A percentile compares a stretch with the other conserved stretches of the same genome.
phyloP scores from a whole-genome alignment of 192 early-diverging fungal genomes.

The Podila epigama region DNA sequence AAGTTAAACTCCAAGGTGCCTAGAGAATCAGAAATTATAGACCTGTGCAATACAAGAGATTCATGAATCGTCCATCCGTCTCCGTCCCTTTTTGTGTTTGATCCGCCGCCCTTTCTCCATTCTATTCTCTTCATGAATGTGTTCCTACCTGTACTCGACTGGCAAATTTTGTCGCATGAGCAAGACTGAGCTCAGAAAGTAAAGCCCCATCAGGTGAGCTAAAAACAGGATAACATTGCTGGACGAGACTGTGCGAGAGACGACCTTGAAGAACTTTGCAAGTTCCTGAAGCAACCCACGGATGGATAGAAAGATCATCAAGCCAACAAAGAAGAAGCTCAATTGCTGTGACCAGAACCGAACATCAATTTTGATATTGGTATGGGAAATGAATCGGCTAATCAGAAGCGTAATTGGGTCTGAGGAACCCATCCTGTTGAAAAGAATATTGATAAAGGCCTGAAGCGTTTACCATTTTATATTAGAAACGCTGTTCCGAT shows the following conservation, averaged over 20 bases:
- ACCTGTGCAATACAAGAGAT: conserved; percentile 30
- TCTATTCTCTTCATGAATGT: too few relatives aligned
- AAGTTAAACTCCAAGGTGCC: conserved; percentile 88
- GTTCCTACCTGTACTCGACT: conserved; percentile 73
- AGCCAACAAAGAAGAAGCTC: conserved; percentile 89
- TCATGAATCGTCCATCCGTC: neutral
- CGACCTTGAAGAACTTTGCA: conserved; percentile 70
- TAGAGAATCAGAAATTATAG: conserved; percentile 81
- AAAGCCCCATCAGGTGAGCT: conserved; percentile 92
- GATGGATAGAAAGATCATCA: conserved; percentile 90
- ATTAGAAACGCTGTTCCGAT: too few relatives aligned
- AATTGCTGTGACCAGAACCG: conserved; percentile 90
- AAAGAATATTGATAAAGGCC: conserved; percentile 81
- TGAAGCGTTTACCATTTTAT: conserved; percentile 25
- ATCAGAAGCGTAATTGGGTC: conserved; percentile 87
- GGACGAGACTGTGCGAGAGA: conserved; percentile 74
- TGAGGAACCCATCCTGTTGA: conserved; percentile 73
- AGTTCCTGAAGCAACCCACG: conserved; percentile 83
- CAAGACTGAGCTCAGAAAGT: conserved; percentile 89
- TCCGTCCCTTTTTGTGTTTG: too few relatives aligned
- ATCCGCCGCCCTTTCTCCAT: too few relatives aligned
- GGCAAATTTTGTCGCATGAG: conserved; percentile 94
- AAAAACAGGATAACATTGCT: conserved; percentile 81
- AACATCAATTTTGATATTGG: conserved; percentile 75
- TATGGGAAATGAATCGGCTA: conserved; percentile 71